Evolutionary conservation across 2,329 filamentous ascomycete species (phyloP), one percentile per base, ranked within the genome.

Genomic region (Venturia effusa): DNA sequence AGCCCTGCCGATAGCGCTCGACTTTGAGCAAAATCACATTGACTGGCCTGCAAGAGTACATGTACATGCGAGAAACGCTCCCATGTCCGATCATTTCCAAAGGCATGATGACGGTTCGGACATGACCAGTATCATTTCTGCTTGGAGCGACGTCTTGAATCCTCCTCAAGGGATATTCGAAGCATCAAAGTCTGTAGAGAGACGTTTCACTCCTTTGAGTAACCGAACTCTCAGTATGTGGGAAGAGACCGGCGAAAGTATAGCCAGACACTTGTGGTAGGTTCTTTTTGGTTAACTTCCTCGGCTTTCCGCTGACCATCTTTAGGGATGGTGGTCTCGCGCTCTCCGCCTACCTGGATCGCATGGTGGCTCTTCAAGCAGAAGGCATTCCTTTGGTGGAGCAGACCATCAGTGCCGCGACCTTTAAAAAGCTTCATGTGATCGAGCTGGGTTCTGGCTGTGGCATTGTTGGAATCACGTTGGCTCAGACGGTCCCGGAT

Each of bases 191-290:
- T 73, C 83, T 17, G 79, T 87, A 0, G 80, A 86, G 68, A 77
- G 86, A 66, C 78, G 81, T 17, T 79, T 87, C 64, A 69, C 69
- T 15, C 73, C 81, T 8, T 68, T 74, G 5, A 71, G 73, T 41
- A 72, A 74, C 27, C 68, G 75, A 6, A 70, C 70, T 5, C 68
- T 86, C 11, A 73, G 73, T 40, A 81, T 89, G 55, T 86, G 83
- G 77, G 87, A 90, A 71, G 87, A 89, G 69, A 88, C 85, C 0
- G 86, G 87, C 4, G 87, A 90, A 69, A 88, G 85, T 71, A 89
- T 90, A 69, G 87, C 87, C 6, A 78, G 86, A 51, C 87, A 90
- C 75, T 79, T 89, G 60, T 90, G 87, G 87, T 87, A 78, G 71
- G 74, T 63, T 32, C 22, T 32, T n/a, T 24, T 62, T 40, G 3